Base-by-base conservation (phyloP, 2,329 filamentous ascomycete species). In the Phialophora chinensis region DNA sequence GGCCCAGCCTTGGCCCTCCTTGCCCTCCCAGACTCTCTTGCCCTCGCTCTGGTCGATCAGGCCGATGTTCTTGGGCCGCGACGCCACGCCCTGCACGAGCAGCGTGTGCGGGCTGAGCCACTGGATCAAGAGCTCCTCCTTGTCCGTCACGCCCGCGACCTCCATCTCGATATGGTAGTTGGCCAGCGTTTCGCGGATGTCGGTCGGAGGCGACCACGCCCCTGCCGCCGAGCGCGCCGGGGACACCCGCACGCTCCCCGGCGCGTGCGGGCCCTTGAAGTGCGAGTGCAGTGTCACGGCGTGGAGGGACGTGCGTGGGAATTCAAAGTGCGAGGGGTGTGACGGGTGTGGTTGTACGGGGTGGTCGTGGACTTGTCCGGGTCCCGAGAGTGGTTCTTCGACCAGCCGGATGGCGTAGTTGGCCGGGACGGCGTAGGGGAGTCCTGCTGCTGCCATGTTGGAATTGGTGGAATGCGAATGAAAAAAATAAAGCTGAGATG, bases 121-220 rank as follows among this genome's bases (percentile, higher is more conserved):
- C 52, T 69, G 67, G 42, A 69, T 62, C 23, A 69, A 10, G n/a
- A 71, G 60, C 47, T 50, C 59, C 23, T 64, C 61, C 55, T 69
- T 71, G 31, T 69, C 55, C 58, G 66, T 66, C 38, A 69, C 66
- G 49, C 42, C 69, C 67, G 10, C 65, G 64, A 11, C 60, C 44
- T 71, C 69, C 60, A 71, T 65, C 49, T 71, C 69, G 55, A 71
- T 69, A 60, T 69, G 68, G 59, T 71, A 70, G 11, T 62, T 59
- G 29, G 63, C 47, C 44, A 66, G 23, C 5, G 68, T 64, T 57
- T 71, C 67, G 54, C 68, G 67, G 49, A 70, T 68, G 27, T 71
- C 68, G 2, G 66, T 67, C 5, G 68, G 31, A n/a, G 68, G 68
- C 3, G 58, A 58, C 57, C 63, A 70, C 11, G 57, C n/a, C 44